Base-by-base conservation (phyloP, 345 rosid genomes). In the Sonneratia caseolaris region DNA sequence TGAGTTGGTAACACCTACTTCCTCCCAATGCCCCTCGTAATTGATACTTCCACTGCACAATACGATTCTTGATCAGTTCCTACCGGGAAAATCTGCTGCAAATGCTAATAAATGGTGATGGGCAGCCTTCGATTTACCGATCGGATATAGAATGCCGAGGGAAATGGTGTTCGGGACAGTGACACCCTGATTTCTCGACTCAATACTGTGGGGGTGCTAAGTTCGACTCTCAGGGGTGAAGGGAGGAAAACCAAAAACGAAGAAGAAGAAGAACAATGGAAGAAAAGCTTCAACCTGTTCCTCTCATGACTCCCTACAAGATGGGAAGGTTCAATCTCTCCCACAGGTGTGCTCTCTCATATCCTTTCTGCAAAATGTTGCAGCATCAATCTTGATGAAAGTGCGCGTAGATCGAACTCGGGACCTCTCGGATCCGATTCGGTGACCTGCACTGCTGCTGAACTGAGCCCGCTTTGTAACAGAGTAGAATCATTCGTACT, bases 311-410 rank as follows among this genome's bases (percentile, higher is more conserved):
- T 32, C 65, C 65, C 36, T 59, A 59, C 36, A 59, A 21, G 32
- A 59, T 59, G 65, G 65, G 32, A n/a, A 59, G 36, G 18, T 59
- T 59, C 65, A 59, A 59, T 13, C 65, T 59, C 65, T 59, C 65
- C 65, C 65, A 59, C 36, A 59, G 65, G 65, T 59, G 14, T 14
- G 53, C 53, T 12, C 18, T 3, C 18, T 1, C 2, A 48, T 0
- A 13, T 48, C 18, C 0, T 12, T 48, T 48, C 53, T 15, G 53
- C 18, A 15, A 11, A 48, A 48, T 15, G 53, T 14, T 48, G 18
- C 53, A 48, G 15, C 11, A 13, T 48, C 53, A 16, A 48, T 1
- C 53, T 48, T 19, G 18, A 14, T 48, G 18, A 2, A 14, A 14
- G 16, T 48, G 53, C 18, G 53, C 2, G 43, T 4, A 8, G 43